Base-by-base conservation (phyloP, 2,329 filamentous ascomycete genomes). In the Myriosclerotinia curreyana region DNA sequence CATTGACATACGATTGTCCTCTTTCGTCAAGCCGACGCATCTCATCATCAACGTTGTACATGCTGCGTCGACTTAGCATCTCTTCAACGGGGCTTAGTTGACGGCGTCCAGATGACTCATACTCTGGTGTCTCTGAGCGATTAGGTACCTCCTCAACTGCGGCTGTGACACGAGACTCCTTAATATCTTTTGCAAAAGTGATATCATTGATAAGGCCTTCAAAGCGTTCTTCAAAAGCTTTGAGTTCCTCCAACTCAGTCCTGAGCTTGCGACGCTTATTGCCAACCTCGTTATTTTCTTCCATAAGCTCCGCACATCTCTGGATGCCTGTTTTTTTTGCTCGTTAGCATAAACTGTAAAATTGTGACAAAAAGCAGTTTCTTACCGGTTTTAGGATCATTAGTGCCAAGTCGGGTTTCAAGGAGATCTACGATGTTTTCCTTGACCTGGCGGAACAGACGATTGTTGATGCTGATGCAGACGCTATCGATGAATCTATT, bases 401-500 rank as follows among this genome's bases (percentile, higher is more conserved):
- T 51, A 0, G 68, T 40, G 5, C 62, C 67, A 34, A 73, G 62
- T 8, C 51, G 3, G 2, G 4, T 55, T 15, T 71, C 67, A 1
- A 70, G 62, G 15, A 65, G 64, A 11, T 51, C 40, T 11, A 51
- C 42, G 3, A 71, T 66, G 0, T 64, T 59, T n/a, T 64, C 44
- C 0, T 59, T 31, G 2, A 68, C 61, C 12, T 66, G 20, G 22
- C 51, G 46, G 48, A 70, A 70, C 0, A 70, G 15, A 9, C 50
- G 36, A 3, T 62, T 65, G 1, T 67, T 52, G 1, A 71, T 64
- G 6, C 60, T 65, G 1, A 64, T 40, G 22, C 71, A 75, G 0
- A 72, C 62, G 28, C 58, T 66, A 49, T 92, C 88, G 0, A 85
- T 79, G 69, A 91, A 89, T 1, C 88, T 82, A 42, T 80, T 76